Base-by-base conservation (phyloP, 257 asterid genomes). In the Lycium barbarum region DNA sequence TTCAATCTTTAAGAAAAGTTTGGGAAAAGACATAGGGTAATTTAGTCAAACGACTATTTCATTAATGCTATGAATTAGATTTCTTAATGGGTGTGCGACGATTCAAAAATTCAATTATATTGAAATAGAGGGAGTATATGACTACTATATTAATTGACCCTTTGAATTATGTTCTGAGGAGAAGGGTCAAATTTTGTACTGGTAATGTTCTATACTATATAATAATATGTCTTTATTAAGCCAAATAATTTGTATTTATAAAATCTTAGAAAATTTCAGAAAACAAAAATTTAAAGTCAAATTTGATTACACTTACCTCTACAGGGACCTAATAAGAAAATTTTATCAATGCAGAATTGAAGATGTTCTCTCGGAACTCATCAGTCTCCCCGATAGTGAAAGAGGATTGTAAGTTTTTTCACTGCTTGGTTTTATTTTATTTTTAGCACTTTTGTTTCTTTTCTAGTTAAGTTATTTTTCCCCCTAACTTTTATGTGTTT, bases 331-430 rank as follows among this genome's bases (percentile, higher is more conserved):
- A 72, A 72, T 73, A 73, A 20, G 0, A 7, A 17, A 51, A 20
- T 49, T 73, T 49, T 76, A 22, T 49, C 1, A 76, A 22, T 51
- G 47, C 65, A 76, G 82, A 26, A 76, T 76, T 76, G 82, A 76
- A 76, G 82, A 76, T 26, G 20, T 76, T 53, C 47, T 76, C 13
- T 53, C 82, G 2, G 82, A 76, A 20, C 63, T 76, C 49, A 33
- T 76, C 0, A 53, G 18, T 76, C 65, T 53, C 26, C 82, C 82
- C 14, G 82, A 76, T 14, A 76, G 65, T 26, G 82, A 76, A 76
- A 76, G 82, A 76, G 82, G 65, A 76, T 51, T 76, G 82, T 76
- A 26, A 51, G 82, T 68, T 22, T 13, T 47, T 22, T 22, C 61
- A n/a, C 38, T 73, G 47, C 18, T 47, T 73, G 6, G 6, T 73